Conservation (phyloP, 2,329 filamentous ascomycete species). For the Fusarium stilboides region DNA sequence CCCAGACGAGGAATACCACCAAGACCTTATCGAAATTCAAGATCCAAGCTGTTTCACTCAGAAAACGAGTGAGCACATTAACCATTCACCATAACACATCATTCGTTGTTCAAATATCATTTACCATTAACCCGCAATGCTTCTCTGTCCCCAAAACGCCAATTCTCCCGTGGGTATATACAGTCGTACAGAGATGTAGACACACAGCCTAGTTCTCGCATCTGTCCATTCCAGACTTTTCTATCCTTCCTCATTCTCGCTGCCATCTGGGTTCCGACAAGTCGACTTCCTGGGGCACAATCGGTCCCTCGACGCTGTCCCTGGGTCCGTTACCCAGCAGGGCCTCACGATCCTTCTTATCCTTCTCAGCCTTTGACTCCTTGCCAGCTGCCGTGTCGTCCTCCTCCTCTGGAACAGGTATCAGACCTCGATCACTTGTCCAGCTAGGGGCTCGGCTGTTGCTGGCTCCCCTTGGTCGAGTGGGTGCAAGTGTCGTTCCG, state of each 20-base stretch:
- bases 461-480: slow-evolving; percentile 48
- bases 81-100: neutral
- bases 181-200: slow-evolving; percentile 42
- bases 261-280: slow-evolving; percentile 51
- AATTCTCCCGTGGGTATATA: slow-evolving; percentile 46
- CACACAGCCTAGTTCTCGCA: slow-evolving; percentile 20
- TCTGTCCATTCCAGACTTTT: slow-evolving; percentile 12
- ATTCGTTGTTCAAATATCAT: slow-evolving; percentile 14
- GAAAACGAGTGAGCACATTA: no score
- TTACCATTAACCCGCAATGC: slow-evolving; percentile 26
- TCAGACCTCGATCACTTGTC: slow-evolving; percentile 56
- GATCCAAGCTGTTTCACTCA: no score
- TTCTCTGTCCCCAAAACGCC: slow-evolving; percentile 41
- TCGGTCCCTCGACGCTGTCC: slow-evolving; percentile 43
- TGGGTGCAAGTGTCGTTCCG: slow-evolving; percentile 31
- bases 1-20: no score
- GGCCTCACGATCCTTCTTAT: slow-evolving; percentile 49
- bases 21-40: no score
- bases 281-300: slow-evolving; percentile 48
- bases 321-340: slow-evolving; percentile 48
- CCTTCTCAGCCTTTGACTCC: slow-evolving; percentile 31
- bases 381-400: slow-evolving; percentile 42
- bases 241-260: slow-evolving; percentile 14
- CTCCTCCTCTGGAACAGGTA: slow-evolving; percentile 59
- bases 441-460: slow-evolving; percentile 55